phyloP scores from a whole-genome alignment of 2,329 filamentous ascomycete genomes.

The Fusarium pseudocircinatum region DNA sequence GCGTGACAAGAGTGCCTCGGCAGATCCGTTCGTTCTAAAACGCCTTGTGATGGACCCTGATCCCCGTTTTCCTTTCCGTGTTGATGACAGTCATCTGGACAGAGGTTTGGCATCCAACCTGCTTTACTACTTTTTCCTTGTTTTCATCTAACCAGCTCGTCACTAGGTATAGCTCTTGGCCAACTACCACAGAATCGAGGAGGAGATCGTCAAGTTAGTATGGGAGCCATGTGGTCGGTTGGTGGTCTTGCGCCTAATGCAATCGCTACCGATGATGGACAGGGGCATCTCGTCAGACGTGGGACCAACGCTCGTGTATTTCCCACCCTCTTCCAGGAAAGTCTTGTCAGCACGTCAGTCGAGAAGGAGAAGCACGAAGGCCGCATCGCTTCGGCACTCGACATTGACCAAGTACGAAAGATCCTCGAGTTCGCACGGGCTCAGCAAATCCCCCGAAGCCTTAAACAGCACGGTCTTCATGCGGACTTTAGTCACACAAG shows the following conservation, averaged over 20 bases:
- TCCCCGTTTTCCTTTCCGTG: conserved; percentile 14
- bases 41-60: conserved; percentile 33
- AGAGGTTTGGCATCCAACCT: conserved; percentile 19
- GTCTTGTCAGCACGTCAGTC: conserved; percentile 59
- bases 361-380: conserved; percentile 75
- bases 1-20: conserved; percentile 53
- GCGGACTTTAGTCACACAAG: conserved; percentile 28
- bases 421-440: conserved; percentile 66
- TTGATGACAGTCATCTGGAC: conserved; percentile 21
- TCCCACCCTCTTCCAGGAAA: conserved; percentile 59
- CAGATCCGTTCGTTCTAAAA: conserved; percentile 54
- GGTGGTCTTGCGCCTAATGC: conserved; percentile 71
- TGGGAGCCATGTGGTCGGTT: conserved; percentile 79
- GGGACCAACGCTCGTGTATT: conserved; percentile 78
- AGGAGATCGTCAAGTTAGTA: conserved; percentile 64
- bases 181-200: conserved; percentile 37
- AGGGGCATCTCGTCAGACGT: conserved; percentile 71
- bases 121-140: not conserved
- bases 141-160: not conserved
- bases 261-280: conserved; percentile 68
- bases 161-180: conserved; percentile 41
- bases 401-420: conserved; percentile 75
- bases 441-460: conserved; percentile 6
- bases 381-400: conserved; percentile 80
- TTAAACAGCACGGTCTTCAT: not conserved